phyloP scores from a whole-genome alignment of 2,329 filamentous ascomycete genomes.

The Kalmusia sp. region DNA sequence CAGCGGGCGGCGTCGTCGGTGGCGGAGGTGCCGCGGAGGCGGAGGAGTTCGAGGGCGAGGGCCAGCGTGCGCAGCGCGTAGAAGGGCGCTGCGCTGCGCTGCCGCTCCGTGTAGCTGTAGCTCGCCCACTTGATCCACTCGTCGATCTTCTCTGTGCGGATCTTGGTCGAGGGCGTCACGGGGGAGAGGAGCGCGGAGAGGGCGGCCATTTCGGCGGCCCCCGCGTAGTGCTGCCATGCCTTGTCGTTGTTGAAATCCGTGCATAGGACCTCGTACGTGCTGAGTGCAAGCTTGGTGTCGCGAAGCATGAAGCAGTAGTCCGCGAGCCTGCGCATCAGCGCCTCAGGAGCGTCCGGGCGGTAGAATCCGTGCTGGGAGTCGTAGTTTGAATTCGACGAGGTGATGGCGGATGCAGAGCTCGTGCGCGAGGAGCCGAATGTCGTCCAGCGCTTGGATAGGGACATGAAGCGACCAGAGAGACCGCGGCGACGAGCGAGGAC shows the following conservation, averaged over 20 bases:
- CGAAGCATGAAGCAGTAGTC: slow-evolving; percentile 97
- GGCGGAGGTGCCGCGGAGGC: slow-evolving; percentile 78
- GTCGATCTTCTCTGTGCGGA: slow-evolving; percentile 80
- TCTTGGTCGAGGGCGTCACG: slow-evolving; percentile 74
- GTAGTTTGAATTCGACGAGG: slow-evolving; percentile 71
- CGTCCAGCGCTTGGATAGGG: slow-evolving; percentile 87
- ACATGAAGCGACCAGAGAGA: slow-evolving; percentile 91
- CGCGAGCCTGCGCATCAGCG: slow-evolving; percentile 88
- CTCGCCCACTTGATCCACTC: slow-evolving; percentile 87
- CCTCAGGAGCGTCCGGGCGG: slow-evolving; percentile 81
- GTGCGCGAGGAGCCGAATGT: slow-evolving; percentile 76
- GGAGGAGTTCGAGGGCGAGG: slow-evolving; percentile 81
- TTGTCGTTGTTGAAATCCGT: slow-evolving; percentile 94
- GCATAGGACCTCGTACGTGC: slow-evolving; percentile 88
- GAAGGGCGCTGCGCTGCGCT: slow-evolving; percentile 77
- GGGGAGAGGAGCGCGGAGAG: slow-evolving; percentile 82
- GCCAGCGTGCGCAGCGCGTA: slow-evolving; percentile 80
- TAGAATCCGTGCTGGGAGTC: slow-evolving; percentile 82
- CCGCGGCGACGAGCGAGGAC: slow-evolving; percentile 89
- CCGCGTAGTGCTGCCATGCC: slow-evolving; percentile 94
- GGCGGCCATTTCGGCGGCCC: slow-evolving; percentile 93
- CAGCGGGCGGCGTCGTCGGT: slow-evolving; percentile 88
- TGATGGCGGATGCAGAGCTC: slow-evolving; percentile 59
- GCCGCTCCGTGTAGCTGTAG: slow-evolving; percentile 83
- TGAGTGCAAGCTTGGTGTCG: slow-evolving; percentile 92